These are phyloP conservation scores for Rubus idaeus DNA, from an alignment of 306 rosid genomes.

Conservation along the genomic window DNA sequence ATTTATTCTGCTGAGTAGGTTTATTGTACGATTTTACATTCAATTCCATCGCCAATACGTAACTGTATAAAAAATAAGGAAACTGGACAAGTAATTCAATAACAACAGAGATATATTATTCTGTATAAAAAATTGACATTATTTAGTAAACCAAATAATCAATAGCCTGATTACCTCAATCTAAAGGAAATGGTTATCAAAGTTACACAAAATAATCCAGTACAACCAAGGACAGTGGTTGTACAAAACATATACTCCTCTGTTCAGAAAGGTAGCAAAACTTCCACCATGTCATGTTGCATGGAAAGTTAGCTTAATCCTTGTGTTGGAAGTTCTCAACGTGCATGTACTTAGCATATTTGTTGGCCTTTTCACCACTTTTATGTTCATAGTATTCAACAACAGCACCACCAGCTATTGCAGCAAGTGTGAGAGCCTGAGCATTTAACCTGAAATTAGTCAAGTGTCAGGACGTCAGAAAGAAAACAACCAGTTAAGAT, in stretches of 20 bases:
- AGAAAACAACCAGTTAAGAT: neutral
- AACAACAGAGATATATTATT: neutral
- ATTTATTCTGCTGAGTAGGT: too few species aligned
- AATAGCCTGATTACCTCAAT: neutral
- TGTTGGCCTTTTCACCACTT: slow-evolving; percentile 42
- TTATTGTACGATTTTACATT: too few species aligned
- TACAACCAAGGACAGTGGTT: neutral
- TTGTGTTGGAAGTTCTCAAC: slow-evolving; percentile 43
- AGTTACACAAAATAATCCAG: neutral
- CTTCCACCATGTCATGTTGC: neutral
- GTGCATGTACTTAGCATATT: slow-evolving; percentile 43
- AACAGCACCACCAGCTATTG: slow-evolving; percentile 81
- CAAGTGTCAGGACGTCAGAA: slow-evolving; percentile 3
- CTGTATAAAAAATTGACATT: neutral
- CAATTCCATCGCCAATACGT: too few species aligned
- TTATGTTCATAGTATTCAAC: slow-evolving; percentile 80
- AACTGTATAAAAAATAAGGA: neutral
- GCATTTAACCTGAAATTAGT: slow-evolving; percentile 75
- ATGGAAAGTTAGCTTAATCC: slow-evolving; percentile 25
- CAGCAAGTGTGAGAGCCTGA: slow-evolving; percentile 91
- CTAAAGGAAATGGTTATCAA: neutral
- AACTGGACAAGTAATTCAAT: neutral
- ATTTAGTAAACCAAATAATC: neutral
- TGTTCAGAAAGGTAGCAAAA: neutral
- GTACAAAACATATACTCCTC: neutral